phyloP scores from a whole-genome alignment of 1,139 yeast species.

The Fermentozyma sake region DNA sequence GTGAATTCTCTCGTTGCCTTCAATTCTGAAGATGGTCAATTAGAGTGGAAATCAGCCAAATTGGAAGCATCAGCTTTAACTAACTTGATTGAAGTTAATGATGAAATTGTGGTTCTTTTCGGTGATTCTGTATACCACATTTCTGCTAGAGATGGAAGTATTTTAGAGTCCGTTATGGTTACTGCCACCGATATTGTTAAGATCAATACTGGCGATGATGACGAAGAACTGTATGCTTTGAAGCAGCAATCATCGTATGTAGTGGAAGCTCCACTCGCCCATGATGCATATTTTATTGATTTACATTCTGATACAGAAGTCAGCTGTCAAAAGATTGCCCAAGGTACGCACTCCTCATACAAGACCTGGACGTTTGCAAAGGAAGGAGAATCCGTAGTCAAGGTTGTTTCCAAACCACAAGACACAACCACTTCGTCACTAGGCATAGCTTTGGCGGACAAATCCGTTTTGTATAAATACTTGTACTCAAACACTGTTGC shows the following conservation, averaged over 20 bases:
- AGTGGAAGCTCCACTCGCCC: neutral
- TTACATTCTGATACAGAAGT: conserved; percentile 10
- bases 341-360: conserved; percentile 10
- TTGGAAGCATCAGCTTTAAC: conserved; percentile 9
- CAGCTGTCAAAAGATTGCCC: conserved; percentile 20
- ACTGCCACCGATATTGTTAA: conserved; percentile 1
- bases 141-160: conserved; percentile 23
- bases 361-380: conserved; percentile 27
- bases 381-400: conserved; percentile 14
- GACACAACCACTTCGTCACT: conserved; percentile 54
- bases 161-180: conserved; percentile 2
- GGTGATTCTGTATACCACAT: conserved; percentile 14
- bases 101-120: conserved; percentile 20
- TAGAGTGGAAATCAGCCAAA: conserved; percentile 22
- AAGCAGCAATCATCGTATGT: conserved; percentile 1
- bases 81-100: conserved; percentile 15
- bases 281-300: conserved; percentile 16
- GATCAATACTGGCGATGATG: too few relatives aligned
- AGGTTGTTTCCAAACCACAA: conserved; percentile 24
- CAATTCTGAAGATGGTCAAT: conserved; percentile 25
- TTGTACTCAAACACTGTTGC: conserved; percentile 67
- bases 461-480: conserved; percentile 80
- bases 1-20: conserved; percentile 24
- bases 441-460: conserved; percentile 67
- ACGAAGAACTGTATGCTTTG: conserved; percentile 1